Evolutionary conservation across 768 basidiomycete genomes (phyloP), one percentile per base, ranked within the genome.

Genomic region (Rossbeevera mucosa): DNA sequence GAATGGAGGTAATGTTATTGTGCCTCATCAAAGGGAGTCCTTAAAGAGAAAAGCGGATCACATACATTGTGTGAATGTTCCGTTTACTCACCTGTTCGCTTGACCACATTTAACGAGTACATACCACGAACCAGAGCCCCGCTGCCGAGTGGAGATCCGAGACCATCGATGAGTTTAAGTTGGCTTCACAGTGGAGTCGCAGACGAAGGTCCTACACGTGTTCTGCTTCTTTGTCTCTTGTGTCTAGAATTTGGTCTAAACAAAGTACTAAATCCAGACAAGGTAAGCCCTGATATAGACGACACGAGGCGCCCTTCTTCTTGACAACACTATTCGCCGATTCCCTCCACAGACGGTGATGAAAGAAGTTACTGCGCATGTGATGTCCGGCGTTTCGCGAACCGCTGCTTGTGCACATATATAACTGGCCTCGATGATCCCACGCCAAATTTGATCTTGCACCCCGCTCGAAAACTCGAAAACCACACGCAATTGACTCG

Each of bases 111-210:
- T 4, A 13, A 26, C 21, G 26, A 8, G 26, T 7, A 43, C 21
- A 20, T 7, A 43, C 21, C 25, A 50, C 16, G 7, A 16, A 20
- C 16, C 21, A 18, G 13, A 25, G 31, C 25, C 45, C 58, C 55
- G 74, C 74, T 51, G 41, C 60, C 55, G 57, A 78, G 83, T 67
- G 80, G n/a, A n/a, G n/a, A 22, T 83, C 78, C 18, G 68, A 42
- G 24, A 25, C 20, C 5, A n/a, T 70, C 24, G 16, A 25, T 43
- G 22, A 18, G 33, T 36, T 4, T 9, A 36, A 36, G 33, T 36
- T 36, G n/a, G 33, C 33, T 36, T n/a, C 11, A n/a, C n/a, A n/a
- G n/a, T n/a, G n/a, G n/a, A n/a, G n/a, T n/a, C n/a, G n/a, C n/a
- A n/a, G n/a, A n/a, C n/a, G n/a, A n/a, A n/a, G n/a, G n/a, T n/a